Evolutionary conservation across 768 basidiomycete species (phyloP), one percentile per base, ranked within the genome.

Genomic region (Lactifluus volemus): DNA sequence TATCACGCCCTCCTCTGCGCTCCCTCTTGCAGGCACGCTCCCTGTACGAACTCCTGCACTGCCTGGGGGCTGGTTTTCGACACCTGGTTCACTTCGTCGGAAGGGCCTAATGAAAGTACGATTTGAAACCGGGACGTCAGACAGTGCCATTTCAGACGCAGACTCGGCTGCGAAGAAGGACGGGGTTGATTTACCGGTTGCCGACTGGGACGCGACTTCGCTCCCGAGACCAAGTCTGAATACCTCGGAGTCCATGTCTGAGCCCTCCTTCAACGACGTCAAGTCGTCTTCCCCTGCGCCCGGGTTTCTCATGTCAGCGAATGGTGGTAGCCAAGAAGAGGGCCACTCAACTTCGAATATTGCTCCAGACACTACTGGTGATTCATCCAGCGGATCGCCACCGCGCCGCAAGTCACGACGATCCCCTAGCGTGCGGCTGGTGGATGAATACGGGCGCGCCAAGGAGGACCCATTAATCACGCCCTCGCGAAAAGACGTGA

Each of bases 31-130:
- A 6, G 56, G 60, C 15, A 58, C 66, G 10, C 59, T 61, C 9
- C 57, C 67, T 7, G 12, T 38, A 3, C 69, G 78, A 65, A 82
- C 81, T 2, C 81, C 81, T 1, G 76, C 75, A 44, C 79, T 78
- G 25, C 77, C 77, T 25, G 76, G 77, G 11, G 74, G 70, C 52
- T 78, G 77, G 76, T 50, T 79, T 49, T 71, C 73, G 2, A 87
- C 88, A 14, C 85, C 87, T 3, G 77, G 76, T 36, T 65, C 68
- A 9, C 59, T 67, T 50, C 63, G 68, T 62, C 72, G 78, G 66
- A 88, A 83, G 69, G 83, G 81, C 61, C 74, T 84, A 29, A 70
- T 84, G 63, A 87, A 86, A 69, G 89, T 92, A 56, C 83, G 89
- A 45, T 91, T 91, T 66, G 83, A 89, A 64, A 75, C 78, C 65